Conservation (phyloP, 2,329 filamentous ascomycete species). For the Paecilomyces fulvus region DNA sequence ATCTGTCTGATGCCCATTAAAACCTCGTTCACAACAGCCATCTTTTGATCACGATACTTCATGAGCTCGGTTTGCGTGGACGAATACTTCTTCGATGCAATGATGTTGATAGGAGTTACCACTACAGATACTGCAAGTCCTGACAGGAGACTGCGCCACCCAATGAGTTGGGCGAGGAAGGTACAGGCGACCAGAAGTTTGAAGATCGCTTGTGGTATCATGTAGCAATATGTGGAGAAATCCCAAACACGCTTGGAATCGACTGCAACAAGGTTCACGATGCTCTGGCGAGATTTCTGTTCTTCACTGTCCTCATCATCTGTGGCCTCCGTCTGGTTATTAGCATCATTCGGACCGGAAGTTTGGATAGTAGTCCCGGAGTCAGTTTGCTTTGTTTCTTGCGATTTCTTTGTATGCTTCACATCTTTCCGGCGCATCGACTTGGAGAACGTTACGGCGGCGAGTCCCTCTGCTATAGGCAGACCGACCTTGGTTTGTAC, state of each 20-base stretch:
- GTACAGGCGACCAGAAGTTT: slow-evolving; percentile 58
- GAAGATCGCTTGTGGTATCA: slow-evolving; percentile 54
- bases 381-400: slow-evolving; percentile 14
- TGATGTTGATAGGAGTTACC: slow-evolving; percentile 61
- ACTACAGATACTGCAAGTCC: slow-evolving; percentile 58
- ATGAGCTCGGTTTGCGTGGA: slow-evolving; percentile 61
- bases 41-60: slow-evolving; percentile 67
- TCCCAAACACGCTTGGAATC: slow-evolving; percentile 62
- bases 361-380: slow-evolving; percentile 22
- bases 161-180: slow-evolving; percentile 62
- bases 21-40: slow-evolving; percentile 67
- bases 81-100: slow-evolving; percentile 56
- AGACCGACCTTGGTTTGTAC: slow-evolving; percentile 52
- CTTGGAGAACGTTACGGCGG: slow-evolving; percentile 65
- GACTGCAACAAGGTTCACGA: slow-evolving; percentile 71
- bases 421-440: slow-evolving; percentile 67
- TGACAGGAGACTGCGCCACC: slow-evolving; percentile 59
- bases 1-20: slow-evolving; percentile 74
- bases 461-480: slow-evolving; percentile 59
- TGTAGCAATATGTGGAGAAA: slow-evolving; percentile 58
- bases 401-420: slow-evolving; percentile 46
- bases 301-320: slow-evolving; percentile 40
- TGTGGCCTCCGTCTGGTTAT: slow-evolving; percentile 22
- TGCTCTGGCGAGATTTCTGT: slow-evolving; percentile 55
- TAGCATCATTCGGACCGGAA: slow-evolving; percentile 19